These are phyloP conservation scores for Porcisia deanei DNA, from an alignment of 208 protist genomes.

Conservation along the genomic window DNA sequence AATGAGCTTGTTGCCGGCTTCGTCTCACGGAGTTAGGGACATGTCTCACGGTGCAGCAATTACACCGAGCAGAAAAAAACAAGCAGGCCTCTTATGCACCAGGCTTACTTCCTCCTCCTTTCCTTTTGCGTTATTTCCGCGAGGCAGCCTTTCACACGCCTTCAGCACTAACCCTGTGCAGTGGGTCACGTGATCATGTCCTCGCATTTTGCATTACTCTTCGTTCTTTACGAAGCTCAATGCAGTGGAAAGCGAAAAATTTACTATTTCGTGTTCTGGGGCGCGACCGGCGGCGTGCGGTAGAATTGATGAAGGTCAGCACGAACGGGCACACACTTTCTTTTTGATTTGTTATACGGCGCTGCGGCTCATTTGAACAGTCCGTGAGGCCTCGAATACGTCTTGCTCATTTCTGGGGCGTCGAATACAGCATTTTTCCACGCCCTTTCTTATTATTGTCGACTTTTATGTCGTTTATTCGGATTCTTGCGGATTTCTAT, in stretches of 20 bases:
- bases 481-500: background rate
- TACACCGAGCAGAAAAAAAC: background rate
- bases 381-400: background rate
- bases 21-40: too few species aligned
- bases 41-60: too few species aligned
- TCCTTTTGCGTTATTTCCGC: background rate
- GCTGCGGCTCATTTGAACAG: background rate
- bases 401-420: background rate
- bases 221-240: background rate
- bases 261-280: background rate
- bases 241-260: background rate
- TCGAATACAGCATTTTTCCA: background rate
- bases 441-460: background rate
- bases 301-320: background rate
- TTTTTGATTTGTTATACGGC: background rate
- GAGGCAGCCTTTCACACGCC: background rate
- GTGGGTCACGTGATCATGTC: background rate
- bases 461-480: background rate
- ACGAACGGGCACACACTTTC: background rate
- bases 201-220: background rate
- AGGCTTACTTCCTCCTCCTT: conserved; percentile 1
- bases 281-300: background rate
- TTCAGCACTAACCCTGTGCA: background rate
- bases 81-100: background rate
- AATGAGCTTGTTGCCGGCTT: too few species aligned